Percentiles rank a stretch among this genome's conserved stretches.
Evolutionary conservation across 83 land plant genomes (phyloP).

Genomic region (Isoetes engelmannii): DNA sequence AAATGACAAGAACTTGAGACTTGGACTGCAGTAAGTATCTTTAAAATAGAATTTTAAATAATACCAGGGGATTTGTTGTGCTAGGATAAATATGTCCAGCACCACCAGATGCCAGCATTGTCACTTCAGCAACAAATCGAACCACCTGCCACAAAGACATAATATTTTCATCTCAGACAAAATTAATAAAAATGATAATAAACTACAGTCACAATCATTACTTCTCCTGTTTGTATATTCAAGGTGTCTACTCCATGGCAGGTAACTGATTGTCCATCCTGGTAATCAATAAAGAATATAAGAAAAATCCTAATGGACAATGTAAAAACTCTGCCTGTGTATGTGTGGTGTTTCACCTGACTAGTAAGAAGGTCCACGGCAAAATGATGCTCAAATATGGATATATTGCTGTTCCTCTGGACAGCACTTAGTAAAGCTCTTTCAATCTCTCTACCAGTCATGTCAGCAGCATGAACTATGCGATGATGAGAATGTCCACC

Average conservation of each 20-base stretch:
- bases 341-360: slow-evolving; percentile 33
- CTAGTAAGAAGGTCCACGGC: slow-evolving; percentile 88
- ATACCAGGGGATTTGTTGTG: slow-evolving; percentile 76
- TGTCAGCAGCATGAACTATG: slow-evolving; percentile 98
- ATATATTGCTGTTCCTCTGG: slow-evolving; percentile 53
- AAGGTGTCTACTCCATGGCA: slow-evolving; percentile 90
- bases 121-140: slow-evolving; percentile 79
- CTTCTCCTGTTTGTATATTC: slow-evolving; percentile 63
- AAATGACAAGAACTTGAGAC: no score
- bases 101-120: slow-evolving; percentile 95
- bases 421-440: slow-evolving; percentile 81
- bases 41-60: background rate
- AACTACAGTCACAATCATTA: slow-evolving; percentile 5
- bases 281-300: slow-evolving; percentile 3
- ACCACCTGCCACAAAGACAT: slow-evolving; percentile 42
- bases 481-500: slow-evolving; percentile 97
- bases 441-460: slow-evolving; percentile 98
- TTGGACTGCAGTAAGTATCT: no score
- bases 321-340: background rate
- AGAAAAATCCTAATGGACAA: background rate
- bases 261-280: slow-evolving; percentile 68
- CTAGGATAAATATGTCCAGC: slow-evolving; percentile 94
- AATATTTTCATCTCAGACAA: background rate
- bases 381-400: slow-evolving; percentile 82
- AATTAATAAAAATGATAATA: background rate